Base-by-base conservation (phyloP, 2,329 filamentous ascomycete species). In the Colletotrichum plurivorum region DNA sequence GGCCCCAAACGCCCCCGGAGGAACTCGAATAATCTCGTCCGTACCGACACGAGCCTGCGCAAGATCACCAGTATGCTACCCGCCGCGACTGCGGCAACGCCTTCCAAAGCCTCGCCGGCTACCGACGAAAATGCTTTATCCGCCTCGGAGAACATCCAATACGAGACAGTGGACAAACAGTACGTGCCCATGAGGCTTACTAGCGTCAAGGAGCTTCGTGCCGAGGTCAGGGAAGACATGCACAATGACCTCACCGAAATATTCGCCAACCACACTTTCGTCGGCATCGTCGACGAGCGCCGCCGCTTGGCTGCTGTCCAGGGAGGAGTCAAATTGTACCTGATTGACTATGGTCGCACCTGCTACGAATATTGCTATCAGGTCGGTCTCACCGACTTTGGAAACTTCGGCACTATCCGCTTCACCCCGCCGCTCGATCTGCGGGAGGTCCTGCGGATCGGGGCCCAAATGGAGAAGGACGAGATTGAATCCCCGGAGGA, bases 1-100 rank as follows among this genome's bases (percentile, higher is more conserved):
- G 64, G 81, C 9, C 78, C 80, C 20, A 82, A 84, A 78, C 76
- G 77, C 77, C 72, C 74, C 56, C 72, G 79, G 78, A 79, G 79
- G 75, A 80, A 81, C 70, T 81, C 82, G 20, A 97, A 97, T 77
- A 97, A 93, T 63, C 88, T 99, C 13, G 91, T 99, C 3, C 90
- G 96, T 20, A 98, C 95, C 12, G 96, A 99, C 78, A 90, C 93
- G 1, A 93, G 92, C 68, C 86, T 94, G 72, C 92, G 95, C 67
- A 99, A 99, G 79, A 99, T 99, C 71, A 99, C 96, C 0, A 94
- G 93, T 70, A 98, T 99, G 95, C 89, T 99, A 39, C 87, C 90
- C n/a, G 87, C 90, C 18, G 81, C 84, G 58, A 72, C 76, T 22
- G 75, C 82, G 45, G 79, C 80, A 7, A 68, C 55, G 8, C 56